Evolutionary conservation across 441 rosid species (phyloP).

Genomic region (Viola pubescens): DNA sequence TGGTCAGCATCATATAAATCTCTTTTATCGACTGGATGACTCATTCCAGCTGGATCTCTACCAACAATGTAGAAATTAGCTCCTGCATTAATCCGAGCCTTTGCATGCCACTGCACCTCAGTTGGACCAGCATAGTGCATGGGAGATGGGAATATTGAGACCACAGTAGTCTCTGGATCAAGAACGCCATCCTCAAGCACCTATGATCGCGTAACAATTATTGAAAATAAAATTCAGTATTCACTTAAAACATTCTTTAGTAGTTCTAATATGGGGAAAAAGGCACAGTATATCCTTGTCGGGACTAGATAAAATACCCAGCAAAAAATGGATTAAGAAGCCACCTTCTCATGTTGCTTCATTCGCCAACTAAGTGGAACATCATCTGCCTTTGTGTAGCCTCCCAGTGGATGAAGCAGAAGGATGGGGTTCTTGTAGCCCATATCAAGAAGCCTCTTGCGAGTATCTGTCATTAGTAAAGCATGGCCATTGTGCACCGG

Average conservation of each 20-base stretch:
- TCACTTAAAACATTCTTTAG: too few relatives aligned
- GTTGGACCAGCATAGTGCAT: constrained; percentile 99
- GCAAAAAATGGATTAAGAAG: background rate
- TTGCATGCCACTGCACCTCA: constrained; percentile 99
- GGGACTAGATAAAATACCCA: background rate
- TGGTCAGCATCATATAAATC: constrained; percentile 95
- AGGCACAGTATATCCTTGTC: background rate
- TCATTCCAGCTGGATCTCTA: constrained; percentile 96
- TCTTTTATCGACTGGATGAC: constrained; percentile 87
- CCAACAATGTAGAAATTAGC: constrained; percentile 97
- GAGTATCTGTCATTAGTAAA: constrained; percentile 83
- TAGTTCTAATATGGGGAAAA: too few relatives aligned
- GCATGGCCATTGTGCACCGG: constrained; percentile 98
- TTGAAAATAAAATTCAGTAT: background rate
- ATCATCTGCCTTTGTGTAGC: constrained; percentile 92
- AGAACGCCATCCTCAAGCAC: constrained; percentile 93
- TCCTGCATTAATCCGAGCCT: constrained; percentile 94
- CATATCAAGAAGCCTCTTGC: constrained; percentile 77
- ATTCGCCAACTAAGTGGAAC: constrained; percentile 91
- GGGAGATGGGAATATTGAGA: constrained; percentile 94
- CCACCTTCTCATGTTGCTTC: constrained; percentile 91
- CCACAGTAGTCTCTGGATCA: constrained; percentile 93
- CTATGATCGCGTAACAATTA: constrained; percentile 25
- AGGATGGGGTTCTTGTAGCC: constrained; percentile 88
- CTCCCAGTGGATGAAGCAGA: constrained; percentile 92